Conservation (phyloP, 192 early-diverging fungal genomes). For the Coemansia furcata region DNA sequence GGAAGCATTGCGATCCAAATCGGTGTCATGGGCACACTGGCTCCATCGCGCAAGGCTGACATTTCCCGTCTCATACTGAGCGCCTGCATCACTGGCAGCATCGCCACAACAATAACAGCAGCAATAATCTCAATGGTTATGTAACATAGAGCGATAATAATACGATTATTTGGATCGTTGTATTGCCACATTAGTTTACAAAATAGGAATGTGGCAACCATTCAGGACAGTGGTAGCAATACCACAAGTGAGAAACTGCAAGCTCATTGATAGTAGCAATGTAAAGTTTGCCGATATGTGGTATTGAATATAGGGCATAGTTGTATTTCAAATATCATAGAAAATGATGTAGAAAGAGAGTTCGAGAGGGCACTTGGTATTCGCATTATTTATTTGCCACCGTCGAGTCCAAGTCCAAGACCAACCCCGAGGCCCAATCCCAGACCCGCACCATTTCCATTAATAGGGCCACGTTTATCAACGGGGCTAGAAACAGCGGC, state of each 20-base stretch:
- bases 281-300: neutral
- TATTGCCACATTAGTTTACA: too few relatives aligned
- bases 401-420: neutral
- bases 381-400: neutral
- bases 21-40: slow-evolving; percentile 70
- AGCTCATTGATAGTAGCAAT: neutral
- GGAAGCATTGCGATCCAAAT: slow-evolving; percentile 82
- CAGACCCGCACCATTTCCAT: neutral
- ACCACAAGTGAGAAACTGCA: too few relatives aligned
- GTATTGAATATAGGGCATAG: neutral
- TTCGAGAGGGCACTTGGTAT: neutral
- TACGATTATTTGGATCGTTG: neutral
- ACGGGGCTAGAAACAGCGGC: neutral
- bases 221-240: too few relatives aligned
- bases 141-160: neutral
- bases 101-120: slow-evolving; percentile 78
- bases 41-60: slow-evolving; percentile 66
- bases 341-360: neutral
- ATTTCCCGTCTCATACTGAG: slow-evolving; percentile 71
- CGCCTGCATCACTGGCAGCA: slow-evolving; percentile 76
- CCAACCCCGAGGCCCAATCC: neutral
- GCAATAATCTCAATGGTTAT: slow-evolving; percentile 74
- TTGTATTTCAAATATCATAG: neutral
- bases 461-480: neutral
- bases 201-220: too few relatives aligned